A percentile compares a stretch with the other conserved stretches of the same genome.
Conservation (phyloP, 306 rosid genomes). For the Cucumis cinereus region DNA sequence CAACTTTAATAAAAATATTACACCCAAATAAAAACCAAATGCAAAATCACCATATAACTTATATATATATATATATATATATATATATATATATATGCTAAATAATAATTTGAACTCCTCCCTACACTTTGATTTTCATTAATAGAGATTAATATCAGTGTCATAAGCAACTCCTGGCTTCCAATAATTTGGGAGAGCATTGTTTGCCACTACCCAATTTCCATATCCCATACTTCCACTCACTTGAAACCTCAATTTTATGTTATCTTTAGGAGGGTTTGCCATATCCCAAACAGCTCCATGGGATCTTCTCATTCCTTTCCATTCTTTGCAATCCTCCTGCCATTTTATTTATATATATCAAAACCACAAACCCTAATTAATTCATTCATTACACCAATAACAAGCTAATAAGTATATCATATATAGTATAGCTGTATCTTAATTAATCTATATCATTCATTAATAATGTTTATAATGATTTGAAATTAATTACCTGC, state of each 20-base stretch:
- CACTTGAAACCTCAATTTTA: conserved; percentile 52
- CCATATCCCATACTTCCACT: conserved; percentile 24
- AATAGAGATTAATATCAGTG: conserved; percentile 41
- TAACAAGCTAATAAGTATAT: too few relatives aligned
- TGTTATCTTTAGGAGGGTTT: conserved; percentile 41
- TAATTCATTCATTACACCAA: not conserved
- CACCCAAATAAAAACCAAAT: conserved; percentile 14
- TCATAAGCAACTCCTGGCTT: conserved; percentile 51
- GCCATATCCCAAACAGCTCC: conserved; percentile 62
- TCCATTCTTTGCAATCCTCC: conserved; percentile 62
- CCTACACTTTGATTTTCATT: not conserved
- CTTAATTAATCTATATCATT: too few relatives aligned
- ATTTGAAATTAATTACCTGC: conserved; percentile 20
- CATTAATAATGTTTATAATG: too few relatives aligned
- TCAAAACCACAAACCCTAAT: not conserved
- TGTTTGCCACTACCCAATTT: conserved; percentile 38
- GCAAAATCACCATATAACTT: not conserved
- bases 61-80: too few relatives aligned
- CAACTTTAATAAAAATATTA: too few relatives aligned
- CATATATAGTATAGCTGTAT: too few relatives aligned
- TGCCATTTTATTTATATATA: conserved; percentile 5
- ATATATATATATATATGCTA: not conserved
- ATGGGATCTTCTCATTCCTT: conserved; percentile 38
- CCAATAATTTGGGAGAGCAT: conserved; percentile 57
- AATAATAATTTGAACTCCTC: not conserved